These are phyloP conservation scores for Backusella psychrophila DNA, from an alignment of 192 early-diverging fungal genomes.

Conservation along the genomic window DNA sequence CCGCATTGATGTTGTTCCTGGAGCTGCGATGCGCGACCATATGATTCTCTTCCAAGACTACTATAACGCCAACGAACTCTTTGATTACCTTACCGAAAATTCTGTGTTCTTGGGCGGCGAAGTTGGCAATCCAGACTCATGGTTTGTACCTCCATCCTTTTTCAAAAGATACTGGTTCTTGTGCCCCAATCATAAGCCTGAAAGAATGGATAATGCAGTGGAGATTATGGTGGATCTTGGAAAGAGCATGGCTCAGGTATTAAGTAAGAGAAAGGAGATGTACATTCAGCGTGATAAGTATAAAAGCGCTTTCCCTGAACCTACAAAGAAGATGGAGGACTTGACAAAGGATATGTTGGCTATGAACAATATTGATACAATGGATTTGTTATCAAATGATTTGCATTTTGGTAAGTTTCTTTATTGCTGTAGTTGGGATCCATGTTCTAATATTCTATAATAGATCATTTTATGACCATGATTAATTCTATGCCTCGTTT, in stretches of 20 bases:
- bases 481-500: neutral
- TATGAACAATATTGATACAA: neutral
- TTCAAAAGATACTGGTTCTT: conserved; percentile 30
- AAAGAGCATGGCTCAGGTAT: conserved; percentile 1
- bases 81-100: conserved; percentile 8
- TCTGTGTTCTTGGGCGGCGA: conserved; percentile 26
- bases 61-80: conserved; percentile 31
- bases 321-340: neutral
- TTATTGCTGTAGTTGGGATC: neutral
- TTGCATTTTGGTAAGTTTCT: neutral
- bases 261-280: conserved; percentile 3
- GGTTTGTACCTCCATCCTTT: conserved; percentile 29
- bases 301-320: neutral
- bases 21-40: conserved; percentile 28
- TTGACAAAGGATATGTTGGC: neutral
- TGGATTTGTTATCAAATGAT: conserved; percentile 1
- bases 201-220: conserved; percentile 23
- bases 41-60: conserved; percentile 30
- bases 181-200: conserved; percentile 27
- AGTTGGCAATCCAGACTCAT: conserved; percentile 28
- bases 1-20: conserved; percentile 28
- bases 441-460: neutral
- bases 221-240: conserved; percentile 22
- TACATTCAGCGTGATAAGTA: neutral
- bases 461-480: conserved; percentile 9